A percentile compares a stretch with the other conserved stretches of the same genome.
These are phyloP conservation scores for Panus rudis DNA, from an alignment of 768 basidiomycete genomes.

Conservation along the genomic window DNA sequence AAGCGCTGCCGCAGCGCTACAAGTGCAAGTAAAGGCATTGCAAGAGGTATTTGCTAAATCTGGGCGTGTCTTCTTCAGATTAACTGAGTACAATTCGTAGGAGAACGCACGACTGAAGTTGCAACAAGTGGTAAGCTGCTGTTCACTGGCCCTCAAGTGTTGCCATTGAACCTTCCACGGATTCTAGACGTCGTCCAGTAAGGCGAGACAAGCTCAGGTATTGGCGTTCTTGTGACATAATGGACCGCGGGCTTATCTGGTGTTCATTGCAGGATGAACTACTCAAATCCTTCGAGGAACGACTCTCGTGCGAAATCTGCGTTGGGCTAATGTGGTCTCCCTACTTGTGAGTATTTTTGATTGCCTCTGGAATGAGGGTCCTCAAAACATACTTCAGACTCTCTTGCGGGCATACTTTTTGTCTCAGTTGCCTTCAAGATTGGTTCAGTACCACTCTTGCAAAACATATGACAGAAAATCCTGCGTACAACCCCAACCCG, in stretches of 20 bases:
- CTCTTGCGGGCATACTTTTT: conserved; percentile 67
- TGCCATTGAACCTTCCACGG: no score
- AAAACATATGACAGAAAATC: conserved; percentile 42
- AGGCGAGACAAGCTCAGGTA: background rate
- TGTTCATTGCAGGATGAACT: background rate
- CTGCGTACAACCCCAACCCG: conserved; percentile 29
- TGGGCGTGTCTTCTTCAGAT: background rate
- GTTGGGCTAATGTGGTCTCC: conserved; percentile 58
- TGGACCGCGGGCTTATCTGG: background rate
- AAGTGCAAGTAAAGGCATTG: background rate
- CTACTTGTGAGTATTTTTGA: conserved; percentile 41
- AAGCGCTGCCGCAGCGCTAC: background rate
- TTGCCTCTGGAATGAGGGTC: background rate
- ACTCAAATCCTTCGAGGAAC: conserved; percentile 37
- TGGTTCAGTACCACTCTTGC: conserved; percentile 43
- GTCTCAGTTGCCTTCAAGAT: conserved; percentile 51
- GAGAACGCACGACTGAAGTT: conserved; percentile 9
- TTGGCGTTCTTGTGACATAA: background rate
- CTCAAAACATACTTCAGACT: conserved; percentile 34
- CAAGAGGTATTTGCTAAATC: background rate
- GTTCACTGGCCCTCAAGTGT: no score
- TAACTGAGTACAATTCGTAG: background rate
- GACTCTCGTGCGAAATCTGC: conserved; percentile 60
- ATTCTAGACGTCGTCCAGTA: background rate
- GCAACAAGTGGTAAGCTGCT: background rate